Base-by-base conservation (phyloP, 2,329 filamentous ascomycete species). In the Dactylellina cionopaga region DNA sequence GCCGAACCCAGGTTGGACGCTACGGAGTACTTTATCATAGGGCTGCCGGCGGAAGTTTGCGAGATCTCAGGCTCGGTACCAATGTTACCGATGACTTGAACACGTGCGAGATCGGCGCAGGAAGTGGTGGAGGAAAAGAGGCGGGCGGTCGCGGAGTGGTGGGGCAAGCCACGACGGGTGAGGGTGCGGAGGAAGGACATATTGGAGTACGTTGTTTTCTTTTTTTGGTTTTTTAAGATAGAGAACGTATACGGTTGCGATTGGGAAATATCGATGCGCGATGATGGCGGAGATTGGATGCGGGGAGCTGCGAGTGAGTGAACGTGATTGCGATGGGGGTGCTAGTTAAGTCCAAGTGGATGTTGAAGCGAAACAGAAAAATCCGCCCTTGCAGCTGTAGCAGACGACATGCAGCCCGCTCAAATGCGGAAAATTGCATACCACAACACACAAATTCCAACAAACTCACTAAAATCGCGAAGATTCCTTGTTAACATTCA, bases 1-100 rank as follows among this genome's bases (percentile, higher is more conserved):
- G n/a, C 15, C 10, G 13, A 47, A 43, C 39, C 68, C n/a, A 24
- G 13, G 25, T 43, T 71, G 22, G 13, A 39, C 17, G 47, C 93
- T 74, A 99, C 83, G 3, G 88, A 83, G 80, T 96, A 98, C 77
- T 86, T 87, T 78, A 98, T 79, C 68, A 96, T 78, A 75, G 96
- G 90, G 75, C 85, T 85, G 68, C 92, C 92, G 56, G 83, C 89
- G 77, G 86, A 85, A 49, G 90, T 91, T 69, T 87, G 81, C 35
- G 86, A 84, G 76, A 92, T 78, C 84, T 97, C 93, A 68, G 95
- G 94, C 58, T 87, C 85, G 77, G 88, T 86, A 73, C 87, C 92
- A 55, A 99, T 88, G 81, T 92, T 90, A 79, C 95, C 95, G 77
- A 97, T 86, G 81, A 99, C 84, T 78, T 88, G 90, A 84, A 99